Evolutionary conservation across 2,329 filamentous ascomycete genomes (phyloP).

Genomic region (Aspergillus tamarii): DNA sequence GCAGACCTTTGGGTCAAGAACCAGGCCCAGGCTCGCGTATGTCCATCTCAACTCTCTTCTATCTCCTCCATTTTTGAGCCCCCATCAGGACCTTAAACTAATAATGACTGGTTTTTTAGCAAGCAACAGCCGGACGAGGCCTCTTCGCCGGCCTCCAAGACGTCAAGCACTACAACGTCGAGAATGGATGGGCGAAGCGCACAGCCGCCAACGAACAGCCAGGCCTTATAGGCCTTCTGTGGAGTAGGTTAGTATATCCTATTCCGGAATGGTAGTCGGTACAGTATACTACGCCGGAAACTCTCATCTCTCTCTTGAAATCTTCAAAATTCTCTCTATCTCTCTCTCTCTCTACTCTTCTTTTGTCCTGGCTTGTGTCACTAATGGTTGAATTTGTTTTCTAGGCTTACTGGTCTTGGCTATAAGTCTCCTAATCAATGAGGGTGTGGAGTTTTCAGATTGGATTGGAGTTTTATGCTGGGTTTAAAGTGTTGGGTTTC

Average conservation of each 20-base stretch:
- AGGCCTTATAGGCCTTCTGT: constrained; percentile 11
- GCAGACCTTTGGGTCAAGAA: constrained; percentile 41
- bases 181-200: constrained; percentile 40
- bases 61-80: neutral
- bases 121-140: constrained; percentile 38
- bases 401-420: neutral
- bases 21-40: neutral
- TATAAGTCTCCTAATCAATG: neutral
- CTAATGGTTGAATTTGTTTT: neutral
- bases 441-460: neutral
- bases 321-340: neutral
- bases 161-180: constrained; percentile 43
- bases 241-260: constrained; percentile 5
- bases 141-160: constrained; percentile 45
- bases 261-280: constrained; percentile 7
- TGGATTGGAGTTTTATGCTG: neutral
- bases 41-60: neutral
- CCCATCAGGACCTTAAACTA: neutral
- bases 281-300: constrained; percentile 6
- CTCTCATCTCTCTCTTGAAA: neutral
- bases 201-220: constrained; percentile 18
- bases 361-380: neutral
- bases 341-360: neutral
- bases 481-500: neutral
- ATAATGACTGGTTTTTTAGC: constrained; percentile 21